Conservation (phyloP, 306 rosid species). For the Vigna radiata region DNA sequence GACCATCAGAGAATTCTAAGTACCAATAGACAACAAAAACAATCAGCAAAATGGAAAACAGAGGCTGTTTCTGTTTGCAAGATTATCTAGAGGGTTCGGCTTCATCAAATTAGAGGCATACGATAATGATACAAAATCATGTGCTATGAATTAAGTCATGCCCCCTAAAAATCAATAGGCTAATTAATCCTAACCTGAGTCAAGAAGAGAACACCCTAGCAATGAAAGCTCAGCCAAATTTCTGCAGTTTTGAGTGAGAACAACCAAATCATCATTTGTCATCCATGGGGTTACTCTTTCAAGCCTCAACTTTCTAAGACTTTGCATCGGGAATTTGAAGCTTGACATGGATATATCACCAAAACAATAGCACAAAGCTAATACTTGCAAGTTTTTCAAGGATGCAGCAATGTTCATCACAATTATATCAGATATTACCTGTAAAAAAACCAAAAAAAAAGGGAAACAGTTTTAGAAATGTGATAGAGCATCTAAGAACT, state of each 20-base stretch:
- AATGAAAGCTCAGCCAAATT: conserved; percentile 77
- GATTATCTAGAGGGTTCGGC: conserved; percentile 26
- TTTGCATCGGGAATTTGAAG: conserved; percentile 62
- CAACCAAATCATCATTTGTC: conserved; percentile 69
- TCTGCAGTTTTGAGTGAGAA: conserved; percentile 64
- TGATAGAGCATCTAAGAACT: conserved; percentile 34
- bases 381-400: conserved; percentile 64
- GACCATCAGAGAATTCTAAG: not conserved
- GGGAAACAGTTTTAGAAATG: conserved; percentile 22
- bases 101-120: conserved; percentile 28
- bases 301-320: conserved; percentile 70
- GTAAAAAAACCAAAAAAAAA: conserved; percentile 41
- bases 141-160: conserved; percentile 32
- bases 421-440: conserved; percentile 74
- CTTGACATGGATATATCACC: conserved; percentile 78
- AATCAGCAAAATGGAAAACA: conserved; percentile 28
- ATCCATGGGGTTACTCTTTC: conserved; percentile 85
- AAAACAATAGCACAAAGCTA: conserved; percentile 79
- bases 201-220: conserved; percentile 70
- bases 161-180: conserved; percentile 33
- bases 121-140: conserved; percentile 35
- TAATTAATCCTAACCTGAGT: conserved; percentile 67
- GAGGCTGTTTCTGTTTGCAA: conserved; percentile 15
- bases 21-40: conserved; percentile 30
- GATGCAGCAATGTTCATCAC: conserved; percentile 51